phyloP scores from a whole-genome alignment of 805 yeast genomes.

The Schwanniomyces sp. region DNA sequence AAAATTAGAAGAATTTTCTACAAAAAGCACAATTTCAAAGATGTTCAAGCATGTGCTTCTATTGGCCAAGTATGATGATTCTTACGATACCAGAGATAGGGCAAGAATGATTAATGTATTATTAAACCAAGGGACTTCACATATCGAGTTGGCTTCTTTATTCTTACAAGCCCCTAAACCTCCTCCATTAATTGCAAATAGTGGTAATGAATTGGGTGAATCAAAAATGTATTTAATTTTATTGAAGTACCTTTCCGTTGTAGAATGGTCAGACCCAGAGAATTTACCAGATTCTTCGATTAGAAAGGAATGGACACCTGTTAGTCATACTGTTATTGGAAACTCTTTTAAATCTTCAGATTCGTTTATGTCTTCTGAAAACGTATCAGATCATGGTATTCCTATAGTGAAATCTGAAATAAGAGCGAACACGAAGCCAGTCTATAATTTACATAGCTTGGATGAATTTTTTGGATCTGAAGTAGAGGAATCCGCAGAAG shows the following conservation, averaged over 20 bases:
- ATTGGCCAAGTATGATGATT: constrained; percentile 69
- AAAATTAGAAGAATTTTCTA: constrained; percentile 9
- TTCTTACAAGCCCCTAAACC: constrained; percentile 79
- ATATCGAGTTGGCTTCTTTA: constrained; percentile 63
- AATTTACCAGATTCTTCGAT: constrained; percentile 29
- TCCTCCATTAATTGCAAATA: constrained; percentile 45
- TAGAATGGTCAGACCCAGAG: constrained; percentile 46
- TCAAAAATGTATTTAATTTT: constrained; percentile 8
- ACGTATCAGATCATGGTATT: constrained; percentile 19
- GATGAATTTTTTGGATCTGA: constrained; percentile 75
- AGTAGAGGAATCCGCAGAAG: constrained; percentile 25
- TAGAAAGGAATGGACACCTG: constrained; percentile 24
- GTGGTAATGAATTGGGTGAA: constrained; percentile 8
- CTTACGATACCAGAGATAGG: constrained; percentile 79
- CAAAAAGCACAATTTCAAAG: constrained; percentile 29
- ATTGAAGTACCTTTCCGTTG: constrained; percentile 25
- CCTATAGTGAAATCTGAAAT: constrained; percentile 18
- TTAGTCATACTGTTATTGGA: constrained; percentile 13
- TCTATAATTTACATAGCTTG: constrained; percentile 68
- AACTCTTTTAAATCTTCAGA: constrained; percentile 14
- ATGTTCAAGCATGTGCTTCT: constrained; percentile 64
- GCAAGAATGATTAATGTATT: constrained; percentile 72
- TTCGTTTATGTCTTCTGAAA: constrained; percentile 18
- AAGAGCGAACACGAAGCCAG: constrained; percentile 18
- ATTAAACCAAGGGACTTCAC: constrained; percentile 40